Conservation (phyloP, 1,284 basidiomycete species). For the Leccinum idahoense region DNA sequence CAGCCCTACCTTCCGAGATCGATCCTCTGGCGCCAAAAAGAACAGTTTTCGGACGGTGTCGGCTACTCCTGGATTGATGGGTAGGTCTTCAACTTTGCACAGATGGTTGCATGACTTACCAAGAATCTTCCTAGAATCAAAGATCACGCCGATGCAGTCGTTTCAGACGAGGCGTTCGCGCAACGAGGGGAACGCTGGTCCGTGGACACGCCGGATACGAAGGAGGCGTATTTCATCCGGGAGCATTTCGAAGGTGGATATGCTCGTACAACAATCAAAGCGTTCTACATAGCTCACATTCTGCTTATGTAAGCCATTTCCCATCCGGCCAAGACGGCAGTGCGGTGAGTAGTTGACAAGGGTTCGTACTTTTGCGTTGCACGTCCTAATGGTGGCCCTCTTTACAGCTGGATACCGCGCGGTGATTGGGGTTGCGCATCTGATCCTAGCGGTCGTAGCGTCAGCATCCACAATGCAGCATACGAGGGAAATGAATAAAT, state of each 20-base stretch:
- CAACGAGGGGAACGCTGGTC: slow-evolving; percentile 77
- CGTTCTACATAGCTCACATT: slow-evolving; percentile 3
- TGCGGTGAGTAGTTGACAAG: slow-evolving; percentile 52
- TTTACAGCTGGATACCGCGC: slow-evolving; percentile 79
- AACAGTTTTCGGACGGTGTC: slow-evolving; percentile 99
- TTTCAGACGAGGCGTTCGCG: slow-evolving; percentile 82
- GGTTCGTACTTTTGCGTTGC: slow-evolving; percentile 12
- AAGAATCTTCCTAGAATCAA: slow-evolving; percentile 63
- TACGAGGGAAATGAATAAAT: slow-evolving; percentile 42
- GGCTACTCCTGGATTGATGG: slow-evolving; percentile 99
- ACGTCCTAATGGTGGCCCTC: slow-evolving; percentile 7
- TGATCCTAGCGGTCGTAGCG: slow-evolving; percentile 93
- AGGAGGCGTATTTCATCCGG: slow-evolving; percentile 95
- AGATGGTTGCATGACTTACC: not conserved
- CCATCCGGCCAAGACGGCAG: slow-evolving; percentile 87
- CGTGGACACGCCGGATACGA: slow-evolving; percentile 86
- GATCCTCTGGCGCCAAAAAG: slow-evolving; percentile 99
- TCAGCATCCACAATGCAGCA: slow-evolving; percentile 93
- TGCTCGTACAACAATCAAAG: slow-evolving; percentile 23
- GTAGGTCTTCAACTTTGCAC: slow-evolving; percentile 31
- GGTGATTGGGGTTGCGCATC: slow-evolving; percentile 95
- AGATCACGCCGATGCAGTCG: slow-evolving; percentile 70
- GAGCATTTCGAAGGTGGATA: slow-evolving; percentile 85
- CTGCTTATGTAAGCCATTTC: slow-evolving; percentile 55
- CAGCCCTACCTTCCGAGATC: slow-evolving; percentile 91